phyloP scores from a whole-genome alignment of 176 grass and related monocot genomes.

The Themeda triandra region DNA sequence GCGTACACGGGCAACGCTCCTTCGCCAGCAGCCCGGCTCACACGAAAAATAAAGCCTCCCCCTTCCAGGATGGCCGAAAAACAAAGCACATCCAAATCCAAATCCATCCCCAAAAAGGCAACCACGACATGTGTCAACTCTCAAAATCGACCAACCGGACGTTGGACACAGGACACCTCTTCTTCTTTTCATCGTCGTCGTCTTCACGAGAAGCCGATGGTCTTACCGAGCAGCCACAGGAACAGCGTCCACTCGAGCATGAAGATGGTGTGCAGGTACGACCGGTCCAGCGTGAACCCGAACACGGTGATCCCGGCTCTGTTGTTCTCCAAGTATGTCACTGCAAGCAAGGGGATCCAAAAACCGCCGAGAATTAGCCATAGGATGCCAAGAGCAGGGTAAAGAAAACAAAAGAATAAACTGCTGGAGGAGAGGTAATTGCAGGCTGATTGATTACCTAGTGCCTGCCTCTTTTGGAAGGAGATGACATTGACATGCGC shows the following conservation, averaged over 20 bases:
- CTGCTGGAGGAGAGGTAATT: not conserved
- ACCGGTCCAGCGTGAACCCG: conserved; percentile 81
- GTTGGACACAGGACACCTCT: not conserved
- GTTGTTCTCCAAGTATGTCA: conserved; percentile 98
- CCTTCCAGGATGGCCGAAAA: not conserved
- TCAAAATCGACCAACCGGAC: not conserved
- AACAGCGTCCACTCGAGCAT: conserved; percentile 89
- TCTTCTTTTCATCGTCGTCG: not conserved
- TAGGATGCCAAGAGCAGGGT: not conserved
- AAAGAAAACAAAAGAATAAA: not conserved
- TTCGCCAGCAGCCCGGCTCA: not conserved
- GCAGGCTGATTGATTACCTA: conserved; percentile 40
- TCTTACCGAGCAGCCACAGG: conserved; percentile 89
- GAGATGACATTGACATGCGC: conserved; percentile 55
- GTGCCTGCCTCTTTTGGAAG: conserved; percentile 92
- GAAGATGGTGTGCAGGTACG: conserved; percentile 86
- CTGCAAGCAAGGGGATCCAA: conserved; percentile 36
- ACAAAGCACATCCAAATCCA: not conserved
- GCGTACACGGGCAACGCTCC: not conserved
- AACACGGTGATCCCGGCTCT: conserved; percentile 90
- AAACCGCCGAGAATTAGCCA: not conserved
- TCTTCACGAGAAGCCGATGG: conserved; percentile 71
- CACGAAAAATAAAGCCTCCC: not conserved
- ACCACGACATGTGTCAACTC: not conserved
- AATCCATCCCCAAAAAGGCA: conserved; percentile 14